These are phyloP conservation scores for Nitzschia putrida DNA, from an alignment of 108 stramenopile genomes.

Conservation along the genomic window DNA sequence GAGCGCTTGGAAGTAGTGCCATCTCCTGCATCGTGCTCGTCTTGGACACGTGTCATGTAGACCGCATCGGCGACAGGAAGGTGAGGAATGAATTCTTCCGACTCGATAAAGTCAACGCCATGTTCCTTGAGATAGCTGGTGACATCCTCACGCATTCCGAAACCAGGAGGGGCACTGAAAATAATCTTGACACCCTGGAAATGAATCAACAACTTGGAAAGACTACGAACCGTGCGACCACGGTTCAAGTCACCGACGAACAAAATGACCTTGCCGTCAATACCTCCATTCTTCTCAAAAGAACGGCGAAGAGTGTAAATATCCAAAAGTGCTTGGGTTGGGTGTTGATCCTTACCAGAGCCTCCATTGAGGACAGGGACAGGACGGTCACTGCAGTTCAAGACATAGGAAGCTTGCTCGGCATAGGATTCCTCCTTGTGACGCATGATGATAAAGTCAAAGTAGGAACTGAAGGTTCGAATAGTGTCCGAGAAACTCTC, in stretches of 20 bases:
- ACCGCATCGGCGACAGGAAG: conserved; percentile 10
- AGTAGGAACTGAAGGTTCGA: conserved; percentile 77
- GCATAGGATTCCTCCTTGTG: conserved; percentile 43
- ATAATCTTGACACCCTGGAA: conserved; percentile 50
- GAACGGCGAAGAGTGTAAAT: conserved; percentile 78
- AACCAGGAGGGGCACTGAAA: conserved; percentile 83
- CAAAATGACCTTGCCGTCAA: conserved; percentile 60
- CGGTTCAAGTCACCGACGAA: conserved; percentile 94
- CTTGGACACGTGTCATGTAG: conserved; percentile 88
- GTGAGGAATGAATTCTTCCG: conserved; percentile 21
- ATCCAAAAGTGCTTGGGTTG: conserved; percentile 98
- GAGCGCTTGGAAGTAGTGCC: conserved; percentile 48
- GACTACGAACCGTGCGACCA: conserved; percentile 95
- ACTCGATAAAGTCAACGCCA: conserved; percentile 64
- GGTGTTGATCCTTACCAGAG: conserved; percentile 97
- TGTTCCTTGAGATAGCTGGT: conserved; percentile 59
- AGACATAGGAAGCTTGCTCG: conserved; percentile 9
- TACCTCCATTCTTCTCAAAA: conserved; percentile 67
- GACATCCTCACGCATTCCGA: conserved; percentile 87
- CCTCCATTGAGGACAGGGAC: conserved; percentile 95
- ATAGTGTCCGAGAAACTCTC: conserved; percentile 89
- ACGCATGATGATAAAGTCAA: conserved; percentile 82
- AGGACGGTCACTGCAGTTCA: conserved; percentile 27
- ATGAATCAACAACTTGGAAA: conserved; percentile 84
- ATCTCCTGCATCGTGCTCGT: conserved; percentile 86